Evolutionary conservation across 768 basidiomycete genomes (phyloP).

Genomic region (Cystobasidium ongulense): DNA sequence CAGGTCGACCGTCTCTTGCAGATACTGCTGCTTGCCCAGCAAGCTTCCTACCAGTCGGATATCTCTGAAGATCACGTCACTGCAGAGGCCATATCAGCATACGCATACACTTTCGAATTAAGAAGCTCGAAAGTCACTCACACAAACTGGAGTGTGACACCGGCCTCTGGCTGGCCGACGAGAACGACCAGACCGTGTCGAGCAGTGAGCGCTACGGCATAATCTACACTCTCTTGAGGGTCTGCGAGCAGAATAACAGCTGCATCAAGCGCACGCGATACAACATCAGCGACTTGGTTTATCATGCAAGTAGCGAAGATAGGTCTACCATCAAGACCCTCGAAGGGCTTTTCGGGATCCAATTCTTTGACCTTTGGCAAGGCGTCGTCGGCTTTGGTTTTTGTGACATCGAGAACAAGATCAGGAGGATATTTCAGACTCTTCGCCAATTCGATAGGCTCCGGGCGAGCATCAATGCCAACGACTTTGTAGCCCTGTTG

Average conservation of each 20-base stretch:
- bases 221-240: conserved; percentile 33
- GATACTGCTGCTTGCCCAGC: conserved; percentile 13
- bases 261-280: neutral
- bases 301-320: neutral
- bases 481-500: conserved; percentile 34
- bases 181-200: conserved; percentile 35
- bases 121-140: neutral
- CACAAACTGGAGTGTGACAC: conserved; percentile 29
- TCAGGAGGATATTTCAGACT: conserved; percentile 33
- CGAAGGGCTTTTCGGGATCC: conserved; percentile 10
- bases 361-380: conserved; percentile 12
- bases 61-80: conserved; percentile 31
- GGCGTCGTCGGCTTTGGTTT: neutral
- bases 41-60: conserved; percentile 25
- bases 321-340: conserved; percentile 31
- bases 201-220: conserved; percentile 31
- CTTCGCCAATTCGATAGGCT: conserved; percentile 35
- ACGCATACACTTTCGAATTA: neutral
- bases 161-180: conserved; percentile 32
- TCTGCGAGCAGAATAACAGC: conserved; percentile 36
- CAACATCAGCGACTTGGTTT: neutral
- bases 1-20: conserved; percentile 32
- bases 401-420: conserved; percentile 31
- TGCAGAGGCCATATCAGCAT: neutral
- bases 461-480: conserved; percentile 33